These are phyloP conservation scores for Sparassis latifolia DNA, from an alignment of 1,284 basidiomycete species.

Conservation along the genomic window DNA sequence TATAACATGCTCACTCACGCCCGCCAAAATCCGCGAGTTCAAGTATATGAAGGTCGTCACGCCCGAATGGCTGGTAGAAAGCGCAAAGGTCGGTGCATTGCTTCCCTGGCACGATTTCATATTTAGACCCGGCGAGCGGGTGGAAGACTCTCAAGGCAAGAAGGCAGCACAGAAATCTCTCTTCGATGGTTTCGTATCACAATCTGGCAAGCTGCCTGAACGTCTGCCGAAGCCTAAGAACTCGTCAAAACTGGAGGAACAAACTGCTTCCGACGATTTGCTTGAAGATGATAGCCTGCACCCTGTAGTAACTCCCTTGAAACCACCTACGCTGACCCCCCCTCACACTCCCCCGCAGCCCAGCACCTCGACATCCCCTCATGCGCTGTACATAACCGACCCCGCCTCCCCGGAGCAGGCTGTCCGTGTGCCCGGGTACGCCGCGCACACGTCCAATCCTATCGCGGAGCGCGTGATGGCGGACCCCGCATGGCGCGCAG, in stretches of 20 bases:
- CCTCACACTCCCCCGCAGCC: conserved; percentile 12
- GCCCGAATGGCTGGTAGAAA: conserved; percentile 85
- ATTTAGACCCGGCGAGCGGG: conserved; percentile 42
- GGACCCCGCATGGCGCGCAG: conserved; percentile 76
- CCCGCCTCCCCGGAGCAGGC: conserved; percentile 38
- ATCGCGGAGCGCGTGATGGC: conserved; percentile 73
- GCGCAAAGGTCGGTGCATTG: conserved; percentile 57
- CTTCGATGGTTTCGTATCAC: conserved; percentile 17
- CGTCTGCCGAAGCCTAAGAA: background rate
- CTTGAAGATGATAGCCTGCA: background rate
- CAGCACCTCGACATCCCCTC: conserved; percentile 2
- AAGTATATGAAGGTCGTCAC: conserved; percentile 82
- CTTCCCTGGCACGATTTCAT: conserved; percentile 73
- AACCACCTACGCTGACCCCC: background rate
- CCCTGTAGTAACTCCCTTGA: background rate
- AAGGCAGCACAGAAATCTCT: conserved; percentile 32
- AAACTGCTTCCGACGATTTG: background rate
- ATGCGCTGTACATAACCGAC: conserved; percentile 25
- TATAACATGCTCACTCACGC: conserved; percentile 85
- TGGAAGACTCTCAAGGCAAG: conserved; percentile 44
- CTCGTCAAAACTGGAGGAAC: background rate
- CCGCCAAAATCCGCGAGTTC: conserved; percentile 85
- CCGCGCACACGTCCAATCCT: conserved; percentile 58
- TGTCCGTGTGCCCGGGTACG: conserved; percentile 51
- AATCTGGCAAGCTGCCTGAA: conserved; percentile 1